Conservation (phyloP, 2,329 filamentous ascomycete species). For the Penicillium concentricum region DNA sequence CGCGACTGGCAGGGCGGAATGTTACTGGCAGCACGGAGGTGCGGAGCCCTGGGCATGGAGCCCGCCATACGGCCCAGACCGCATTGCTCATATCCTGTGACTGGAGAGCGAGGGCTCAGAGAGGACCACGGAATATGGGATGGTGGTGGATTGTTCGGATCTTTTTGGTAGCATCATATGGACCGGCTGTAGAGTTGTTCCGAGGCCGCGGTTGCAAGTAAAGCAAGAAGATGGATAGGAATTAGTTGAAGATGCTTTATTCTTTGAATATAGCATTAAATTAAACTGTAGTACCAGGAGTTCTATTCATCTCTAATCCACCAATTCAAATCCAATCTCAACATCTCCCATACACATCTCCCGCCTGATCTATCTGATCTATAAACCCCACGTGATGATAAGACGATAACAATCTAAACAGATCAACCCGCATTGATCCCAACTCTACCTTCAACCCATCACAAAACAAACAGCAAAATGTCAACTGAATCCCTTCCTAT, state of each 20-base stretch:
- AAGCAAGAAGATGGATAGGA: background rate
- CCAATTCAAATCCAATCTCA: background rate
- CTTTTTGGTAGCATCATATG: slow-evolving; percentile 14
- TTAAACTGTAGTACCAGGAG: background rate
- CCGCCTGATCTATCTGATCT: background rate
- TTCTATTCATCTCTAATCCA: background rate
- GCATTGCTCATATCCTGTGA: slow-evolving; percentile 45
- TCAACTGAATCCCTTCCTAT: slow-evolving; percentile 52
- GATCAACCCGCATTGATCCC: background rate
- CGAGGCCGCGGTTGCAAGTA: background rate
- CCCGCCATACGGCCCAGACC: slow-evolving; percentile 42
- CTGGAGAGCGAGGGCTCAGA: slow-evolving; percentile 5
- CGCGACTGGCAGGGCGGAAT: slow-evolving; percentile 20
- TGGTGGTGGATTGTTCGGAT: slow-evolving; percentile 6
- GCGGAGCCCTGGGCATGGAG: slow-evolving; percentile 39
- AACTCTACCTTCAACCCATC: background rate
- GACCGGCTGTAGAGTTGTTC: slow-evolving; percentile 7
- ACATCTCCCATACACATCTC: background rate
- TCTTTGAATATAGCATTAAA: background rate
- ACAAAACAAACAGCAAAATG: slow-evolving; percentile 39
- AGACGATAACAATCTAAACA: slow-evolving; percentile 12
- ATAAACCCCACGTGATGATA: slow-evolving; percentile 20
- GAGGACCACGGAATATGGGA: background rate
- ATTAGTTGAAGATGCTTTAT: background rate
- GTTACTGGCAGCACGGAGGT: slow-evolving; percentile 22